These are phyloP conservation scores for Talaromyces amestolkiae DNA, from an alignment of 2,329 filamentous ascomycete genomes.

Conservation along the genomic window DNA sequence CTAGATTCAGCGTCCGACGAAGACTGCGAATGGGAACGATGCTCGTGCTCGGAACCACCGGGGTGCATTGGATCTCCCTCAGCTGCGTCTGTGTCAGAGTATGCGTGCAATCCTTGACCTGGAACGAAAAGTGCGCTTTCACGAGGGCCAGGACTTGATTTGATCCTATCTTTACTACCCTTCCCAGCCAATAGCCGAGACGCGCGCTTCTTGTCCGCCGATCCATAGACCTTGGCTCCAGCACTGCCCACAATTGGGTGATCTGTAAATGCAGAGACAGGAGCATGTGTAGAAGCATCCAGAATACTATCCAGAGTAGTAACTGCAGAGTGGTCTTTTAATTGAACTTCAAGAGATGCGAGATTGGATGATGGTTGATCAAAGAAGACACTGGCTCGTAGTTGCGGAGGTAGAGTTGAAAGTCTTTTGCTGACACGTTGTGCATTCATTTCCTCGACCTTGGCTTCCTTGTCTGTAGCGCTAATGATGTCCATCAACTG, in stretches of 20 bases:
- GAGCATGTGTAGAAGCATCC: conserved; percentile 81
- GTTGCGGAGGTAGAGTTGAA: conserved; percentile 69
- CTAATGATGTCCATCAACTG: conserved; percentile 65
- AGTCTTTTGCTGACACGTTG: conserved; percentile 31
- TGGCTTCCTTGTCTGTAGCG: conserved; percentile 50
- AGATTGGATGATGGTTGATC: conserved; percentile 60
- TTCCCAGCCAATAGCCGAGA: conserved; percentile 24
- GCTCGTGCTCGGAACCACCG: conserved; percentile 24
- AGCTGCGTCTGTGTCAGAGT: conserved; percentile 22
- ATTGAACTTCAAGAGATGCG: conserved; percentile 51
- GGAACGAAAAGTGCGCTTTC: conserved; percentile 11
- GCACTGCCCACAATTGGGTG: conserved; percentile 77
- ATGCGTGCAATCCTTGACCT: conserved; percentile 3
- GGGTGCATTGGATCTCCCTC: conserved; percentile 22
- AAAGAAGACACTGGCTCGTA: conserved; percentile 90
- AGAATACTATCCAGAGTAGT: conserved; percentile 87
- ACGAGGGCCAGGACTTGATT: conserved; percentile 17
- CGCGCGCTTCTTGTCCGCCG: conserved; percentile 30
- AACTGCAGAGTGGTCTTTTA: conserved; percentile 76
- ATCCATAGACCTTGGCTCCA: conserved; percentile 73
- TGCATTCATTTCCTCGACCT: conserved; percentile 26
- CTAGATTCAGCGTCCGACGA: conserved; percentile 12
- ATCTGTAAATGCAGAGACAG: conserved; percentile 87
- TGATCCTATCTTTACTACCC: conserved; percentile 32
- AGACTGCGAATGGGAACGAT: conserved; percentile 20